A percentile compares a stretch with the other conserved stretches of the same genome.
Conservation (phyloP, 192 early-diverging fungal genomes). For the Linnemannia zychae region DNA sequence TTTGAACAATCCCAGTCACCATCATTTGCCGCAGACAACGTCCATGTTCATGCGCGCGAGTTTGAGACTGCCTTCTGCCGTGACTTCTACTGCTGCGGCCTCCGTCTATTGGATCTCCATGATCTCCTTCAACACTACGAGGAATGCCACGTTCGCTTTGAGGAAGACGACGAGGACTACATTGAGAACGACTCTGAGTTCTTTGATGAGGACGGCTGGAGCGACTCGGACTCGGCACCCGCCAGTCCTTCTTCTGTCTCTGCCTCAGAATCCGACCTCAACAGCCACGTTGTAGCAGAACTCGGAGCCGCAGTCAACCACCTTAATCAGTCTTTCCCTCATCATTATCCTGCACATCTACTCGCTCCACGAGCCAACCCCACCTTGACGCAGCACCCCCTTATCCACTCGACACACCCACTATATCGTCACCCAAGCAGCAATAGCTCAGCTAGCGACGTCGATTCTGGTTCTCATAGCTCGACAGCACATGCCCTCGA, state of each 20-base stretch:
- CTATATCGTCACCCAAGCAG: constrained; percentile 32
- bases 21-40: neutral
- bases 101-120: constrained; percentile 87
- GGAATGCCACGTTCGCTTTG: constrained; percentile 91
- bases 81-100: constrained; percentile 95
- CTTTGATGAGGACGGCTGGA: constrained; percentile 33
- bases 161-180: constrained; percentile 77
- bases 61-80: constrained; percentile 94
- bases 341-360: neutral
- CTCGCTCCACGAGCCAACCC: constrained; percentile 11
- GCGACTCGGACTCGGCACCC: constrained; percentile 35
- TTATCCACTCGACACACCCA: constrained; percentile 23
- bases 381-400: neutral
- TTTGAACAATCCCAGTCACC: constrained; percentile 10
- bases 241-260: constrained; percentile 26
- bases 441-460: constrained; percentile 11
- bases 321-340: neutral
- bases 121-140: constrained; percentile 97
- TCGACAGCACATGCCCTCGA: constrained; percentile 9
- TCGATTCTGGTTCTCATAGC: neutral
- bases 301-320: neutral
- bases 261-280: neutral
- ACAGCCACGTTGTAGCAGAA: neutral
- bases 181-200: constrained; percentile 10
- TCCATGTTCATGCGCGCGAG: constrained; percentile 61